Conservation (phyloP, 2,329 filamentous ascomycete genomes). For the Calonectria pseudoreteaudii region DNA sequence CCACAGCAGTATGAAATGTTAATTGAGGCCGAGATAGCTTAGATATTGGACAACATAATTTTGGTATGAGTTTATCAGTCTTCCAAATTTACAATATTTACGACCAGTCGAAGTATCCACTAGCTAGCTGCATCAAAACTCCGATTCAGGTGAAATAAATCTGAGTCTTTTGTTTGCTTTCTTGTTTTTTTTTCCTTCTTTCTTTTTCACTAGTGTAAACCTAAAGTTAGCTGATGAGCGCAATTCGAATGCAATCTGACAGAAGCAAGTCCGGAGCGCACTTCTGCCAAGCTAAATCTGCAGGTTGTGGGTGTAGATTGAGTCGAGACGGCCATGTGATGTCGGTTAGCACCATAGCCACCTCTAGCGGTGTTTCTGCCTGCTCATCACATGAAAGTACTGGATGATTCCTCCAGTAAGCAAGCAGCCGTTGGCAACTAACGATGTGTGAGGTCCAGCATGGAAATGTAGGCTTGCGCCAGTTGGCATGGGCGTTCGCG, state of each 20-base stretch:
- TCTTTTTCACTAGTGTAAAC: not conserved
- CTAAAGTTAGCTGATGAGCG: not conserved
- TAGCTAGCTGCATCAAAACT: not conserved
- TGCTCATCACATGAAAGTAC: not conserved
- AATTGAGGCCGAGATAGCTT: conserved; percentile 32
- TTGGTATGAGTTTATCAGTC: not conserved
- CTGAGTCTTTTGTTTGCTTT: too few species aligned
- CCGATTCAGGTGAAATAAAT: not conserved
- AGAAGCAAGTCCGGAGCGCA: not conserved
- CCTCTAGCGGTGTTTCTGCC: not conserved
- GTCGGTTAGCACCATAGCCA: not conserved
- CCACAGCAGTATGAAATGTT: conserved; percentile 41
- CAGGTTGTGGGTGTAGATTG: not conserved
- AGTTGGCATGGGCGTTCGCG: not conserved
- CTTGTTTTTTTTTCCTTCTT: too few species aligned
- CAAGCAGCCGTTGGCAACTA: not conserved
- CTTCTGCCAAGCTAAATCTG: not conserved
- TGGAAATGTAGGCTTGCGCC: not conserved
- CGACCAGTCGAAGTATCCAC: not conserved
- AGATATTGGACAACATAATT: not conserved
- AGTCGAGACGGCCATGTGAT: not conserved
- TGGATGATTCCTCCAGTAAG: not conserved
- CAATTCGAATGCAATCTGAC: not conserved
- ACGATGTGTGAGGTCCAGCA: not conserved
- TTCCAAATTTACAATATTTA: not conserved